Evolutionary conservation across 441 rosid species (phyloP).

Genomic region (Biscutella laevigata): DNA sequence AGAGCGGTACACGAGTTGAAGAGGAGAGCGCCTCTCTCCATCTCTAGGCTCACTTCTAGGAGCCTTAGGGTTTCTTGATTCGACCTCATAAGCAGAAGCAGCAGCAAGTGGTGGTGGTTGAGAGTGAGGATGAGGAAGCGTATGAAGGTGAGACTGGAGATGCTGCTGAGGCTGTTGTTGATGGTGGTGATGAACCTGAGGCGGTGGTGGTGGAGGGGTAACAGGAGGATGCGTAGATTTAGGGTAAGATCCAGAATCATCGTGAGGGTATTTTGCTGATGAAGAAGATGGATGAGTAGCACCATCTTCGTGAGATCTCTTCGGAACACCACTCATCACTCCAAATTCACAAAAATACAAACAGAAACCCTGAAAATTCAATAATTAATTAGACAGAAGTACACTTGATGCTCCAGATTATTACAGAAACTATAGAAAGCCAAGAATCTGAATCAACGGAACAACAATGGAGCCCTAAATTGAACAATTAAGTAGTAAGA

Average conservation of each 20-base stretch:
- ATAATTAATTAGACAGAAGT: background rate
- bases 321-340: slow-evolving; percentile 82
- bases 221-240: slow-evolving; percentile 45
- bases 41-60: slow-evolving; percentile 72
- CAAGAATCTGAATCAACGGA: background rate
- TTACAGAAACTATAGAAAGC: slow-evolving; percentile 7
- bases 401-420: background rate
- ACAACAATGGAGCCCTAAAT: slow-evolving; percentile 17
- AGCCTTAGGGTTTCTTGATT: slow-evolving; percentile 52
- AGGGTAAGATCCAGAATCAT: slow-evolving; percentile 54
- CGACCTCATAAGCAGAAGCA: slow-evolving; percentile 47
- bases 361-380: background rate
- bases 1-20: slow-evolving; percentile 51
- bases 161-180: slow-evolving; percentile 22
- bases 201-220: slow-evolving; percentile 21
- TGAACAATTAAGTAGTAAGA: background rate
- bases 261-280: slow-evolving; percentile 59
- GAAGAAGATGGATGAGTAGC: slow-evolving; percentile 59
- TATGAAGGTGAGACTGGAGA: slow-evolving; percentile 13
- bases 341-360: background rate
- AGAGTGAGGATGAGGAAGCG: slow-evolving; percentile 24
- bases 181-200: slow-evolving; percentile 29
- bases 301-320: slow-evolving; percentile 80
- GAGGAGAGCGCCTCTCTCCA: slow-evolving; percentile 70
- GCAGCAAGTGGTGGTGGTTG: slow-evolving; percentile 16